phyloP scores from a whole-genome alignment of 23 red algal genomes.

The Agarophyton chilense region DNA sequence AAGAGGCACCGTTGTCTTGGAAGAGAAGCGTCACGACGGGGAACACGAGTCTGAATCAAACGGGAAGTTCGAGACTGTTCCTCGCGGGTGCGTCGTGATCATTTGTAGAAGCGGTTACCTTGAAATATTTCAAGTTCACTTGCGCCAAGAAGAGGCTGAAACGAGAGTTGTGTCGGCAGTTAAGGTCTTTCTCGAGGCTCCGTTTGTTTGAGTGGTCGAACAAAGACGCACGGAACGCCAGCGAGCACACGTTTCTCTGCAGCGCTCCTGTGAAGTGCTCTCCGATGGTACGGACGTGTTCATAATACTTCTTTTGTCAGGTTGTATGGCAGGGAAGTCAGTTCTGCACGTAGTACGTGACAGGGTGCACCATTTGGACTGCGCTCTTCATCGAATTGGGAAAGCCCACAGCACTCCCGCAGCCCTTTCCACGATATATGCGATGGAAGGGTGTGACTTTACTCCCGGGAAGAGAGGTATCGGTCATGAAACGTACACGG shows the following conservation, averaged over 20 bases:
- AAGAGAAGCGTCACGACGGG: too few relatives aligned
- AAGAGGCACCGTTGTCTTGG: neutral
- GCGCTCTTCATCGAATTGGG: neutral
- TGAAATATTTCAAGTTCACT: neutral
- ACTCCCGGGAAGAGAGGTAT: neutral
- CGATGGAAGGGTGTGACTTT: neutral
- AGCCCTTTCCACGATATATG: neutral
- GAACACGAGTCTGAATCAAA: neutral
- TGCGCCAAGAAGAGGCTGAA: neutral
- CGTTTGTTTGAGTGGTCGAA: too few relatives aligned
- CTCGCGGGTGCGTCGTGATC: neutral
- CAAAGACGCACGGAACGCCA: neutral
- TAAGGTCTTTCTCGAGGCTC: neutral
- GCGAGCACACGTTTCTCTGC: neutral
- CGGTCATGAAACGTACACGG: neutral
- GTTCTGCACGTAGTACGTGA: neutral
- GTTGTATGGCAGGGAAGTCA: neutral
- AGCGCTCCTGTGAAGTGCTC: neutral
- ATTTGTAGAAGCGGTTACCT: neutral
- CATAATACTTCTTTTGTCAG: neutral
- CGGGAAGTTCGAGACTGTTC: neutral
- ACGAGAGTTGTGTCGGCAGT: neutral
- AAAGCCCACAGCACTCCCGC: neutral
- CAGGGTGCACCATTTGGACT: neutral
- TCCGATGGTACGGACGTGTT: slow-evolving; percentile 20